Percentiles rank a stretch among this genome's conserved stretches.
Conservation (phyloP, 2,329 filamentous ascomycete species). For the Colletotrichum zoysiae region DNA sequence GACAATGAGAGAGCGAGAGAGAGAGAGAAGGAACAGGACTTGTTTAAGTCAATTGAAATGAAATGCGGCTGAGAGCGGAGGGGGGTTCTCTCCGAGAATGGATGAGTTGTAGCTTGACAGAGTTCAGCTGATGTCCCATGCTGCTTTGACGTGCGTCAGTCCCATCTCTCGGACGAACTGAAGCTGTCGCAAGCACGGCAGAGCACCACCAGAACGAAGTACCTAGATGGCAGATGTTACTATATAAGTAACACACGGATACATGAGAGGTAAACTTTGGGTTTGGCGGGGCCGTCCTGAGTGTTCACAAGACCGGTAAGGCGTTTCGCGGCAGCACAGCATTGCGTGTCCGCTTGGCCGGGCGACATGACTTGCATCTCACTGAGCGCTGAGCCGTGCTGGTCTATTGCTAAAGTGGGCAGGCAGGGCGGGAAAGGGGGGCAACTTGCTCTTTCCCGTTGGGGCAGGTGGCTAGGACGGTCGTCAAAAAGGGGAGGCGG, state of each 20-base stretch:
- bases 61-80: background rate
- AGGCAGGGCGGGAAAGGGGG: background rate
- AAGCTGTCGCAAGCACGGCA: no score
- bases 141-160: background rate
- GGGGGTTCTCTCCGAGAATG: background rate
- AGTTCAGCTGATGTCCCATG: conserved; percentile 15
- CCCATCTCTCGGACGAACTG: conserved; percentile 2
- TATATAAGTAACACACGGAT: background rate
- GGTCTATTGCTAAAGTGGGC: background rate
- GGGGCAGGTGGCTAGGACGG: conserved; percentile 20
- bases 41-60: background rate
- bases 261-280: no score
- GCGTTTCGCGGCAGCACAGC: background rate
- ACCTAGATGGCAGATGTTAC: background rate
- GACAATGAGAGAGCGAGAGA: background rate
- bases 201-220: background rate
- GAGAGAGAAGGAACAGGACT: background rate
- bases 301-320: background rate
- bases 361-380: no score
- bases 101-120: background rate
- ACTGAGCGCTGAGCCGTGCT: background rate
- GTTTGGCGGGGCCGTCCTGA: background rate
- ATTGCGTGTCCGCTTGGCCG: background rate
- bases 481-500: background rate
- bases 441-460: conserved; percentile 1